Conservation (phyloP, 2,329 filamentous ascomycete genomes). For the Colletotrichum cuscutae region DNA sequence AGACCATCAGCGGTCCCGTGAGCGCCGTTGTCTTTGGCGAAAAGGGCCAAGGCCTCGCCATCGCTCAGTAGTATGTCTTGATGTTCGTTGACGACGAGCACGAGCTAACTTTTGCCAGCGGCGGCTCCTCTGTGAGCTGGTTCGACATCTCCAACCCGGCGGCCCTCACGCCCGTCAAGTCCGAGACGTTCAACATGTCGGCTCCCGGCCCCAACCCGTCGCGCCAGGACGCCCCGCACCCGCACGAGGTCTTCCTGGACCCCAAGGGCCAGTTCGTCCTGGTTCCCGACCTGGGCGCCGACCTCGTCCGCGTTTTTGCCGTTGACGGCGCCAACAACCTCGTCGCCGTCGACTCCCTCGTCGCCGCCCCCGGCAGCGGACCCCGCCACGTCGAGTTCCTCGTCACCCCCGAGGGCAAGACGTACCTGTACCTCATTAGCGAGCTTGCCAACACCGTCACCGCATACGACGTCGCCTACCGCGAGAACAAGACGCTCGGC, state of each 20-base stretch:
- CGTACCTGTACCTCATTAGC: conserved; percentile 68
- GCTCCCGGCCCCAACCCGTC: conserved; percentile 49
- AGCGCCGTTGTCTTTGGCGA: conserved; percentile 55
- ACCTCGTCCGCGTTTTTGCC: conserved; percentile 67
- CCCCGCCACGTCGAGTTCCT: conserved; percentile 74
- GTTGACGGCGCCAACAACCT: conserved; percentile 58
- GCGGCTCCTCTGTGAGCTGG: conserved; percentile 53
- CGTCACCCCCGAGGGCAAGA: conserved; percentile 51
- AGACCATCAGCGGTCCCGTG: conserved; percentile 54
- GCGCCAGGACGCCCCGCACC: conserved; percentile 69
- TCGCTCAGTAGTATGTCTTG: conserved; percentile 58
- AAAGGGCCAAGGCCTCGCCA: conserved; percentile 49
- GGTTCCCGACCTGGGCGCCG: conserved; percentile 74
- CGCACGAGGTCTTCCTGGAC: conserved; percentile 73
- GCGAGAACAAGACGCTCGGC: conserved; percentile 48
- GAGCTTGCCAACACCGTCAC: conserved; percentile 69
- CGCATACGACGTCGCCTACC: conserved; percentile 67
- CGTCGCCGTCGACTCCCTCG: conserved; percentile 52
- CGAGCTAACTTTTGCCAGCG: conserved; percentile 41
- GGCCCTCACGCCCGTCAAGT: conserved; percentile 48
- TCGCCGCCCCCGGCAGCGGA: conserved; percentile 63
- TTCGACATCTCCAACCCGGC: conserved; percentile 54
- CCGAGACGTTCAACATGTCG: conserved; percentile 51
- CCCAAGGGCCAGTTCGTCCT: conserved; percentile 72
- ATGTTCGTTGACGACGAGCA: not conserved